phyloP scores from a whole-genome alignment of 495 filamentous ascomycete genomes.

The Pyrenopolyporus hunteri region DNA sequence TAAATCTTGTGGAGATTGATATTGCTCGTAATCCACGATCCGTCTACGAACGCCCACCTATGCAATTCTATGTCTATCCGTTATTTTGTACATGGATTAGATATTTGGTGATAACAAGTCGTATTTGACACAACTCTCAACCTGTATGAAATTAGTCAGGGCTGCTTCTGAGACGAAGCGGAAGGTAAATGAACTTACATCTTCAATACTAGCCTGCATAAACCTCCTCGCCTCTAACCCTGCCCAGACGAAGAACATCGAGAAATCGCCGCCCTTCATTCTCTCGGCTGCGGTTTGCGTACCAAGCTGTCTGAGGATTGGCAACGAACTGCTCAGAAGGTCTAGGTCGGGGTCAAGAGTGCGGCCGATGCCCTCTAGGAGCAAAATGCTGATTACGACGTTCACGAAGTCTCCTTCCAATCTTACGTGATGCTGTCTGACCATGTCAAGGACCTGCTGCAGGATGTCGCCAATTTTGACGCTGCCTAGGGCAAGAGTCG shows the following conservation, averaged over 20 bases:
- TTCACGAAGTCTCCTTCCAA: slow-evolving; percentile 99
- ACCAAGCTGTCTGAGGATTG: slow-evolving; percentile 88
- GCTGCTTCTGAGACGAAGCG: neutral
- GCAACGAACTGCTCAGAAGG: slow-evolving; percentile 83
- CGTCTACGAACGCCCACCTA: slow-evolving; percentile 23
- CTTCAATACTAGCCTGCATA: slow-evolving; percentile 85
- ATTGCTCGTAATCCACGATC: neutral
- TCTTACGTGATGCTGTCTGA: slow-evolving; percentile 89
- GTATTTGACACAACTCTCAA: slow-evolving; percentile 82
- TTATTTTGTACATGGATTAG: slow-evolving; percentile 45
- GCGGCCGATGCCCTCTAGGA: slow-evolving; percentile 93
- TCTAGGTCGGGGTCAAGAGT: slow-evolving; percentile 86
- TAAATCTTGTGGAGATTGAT: neutral
- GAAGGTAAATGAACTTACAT: slow-evolving; percentile 59
- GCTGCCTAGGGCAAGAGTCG: slow-evolving; percentile 90
- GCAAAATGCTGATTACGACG: slow-evolving; percentile 91
- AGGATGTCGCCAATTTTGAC: slow-evolving; percentile 97
- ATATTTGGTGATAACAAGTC: slow-evolving; percentile 83
- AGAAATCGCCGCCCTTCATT: slow-evolving; percentile 76
- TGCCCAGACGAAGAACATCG: slow-evolving; percentile 94
- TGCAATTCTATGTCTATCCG: slow-evolving; percentile 24
- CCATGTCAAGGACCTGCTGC: slow-evolving; percentile 89
- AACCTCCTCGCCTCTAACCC: slow-evolving; percentile 88
- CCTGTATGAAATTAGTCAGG: slow-evolving; percentile 47
- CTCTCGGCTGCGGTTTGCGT: slow-evolving; percentile 73